Conservation (phyloP, 768 basidiomycete genomes). For the Pluteus cervinus region DNA sequence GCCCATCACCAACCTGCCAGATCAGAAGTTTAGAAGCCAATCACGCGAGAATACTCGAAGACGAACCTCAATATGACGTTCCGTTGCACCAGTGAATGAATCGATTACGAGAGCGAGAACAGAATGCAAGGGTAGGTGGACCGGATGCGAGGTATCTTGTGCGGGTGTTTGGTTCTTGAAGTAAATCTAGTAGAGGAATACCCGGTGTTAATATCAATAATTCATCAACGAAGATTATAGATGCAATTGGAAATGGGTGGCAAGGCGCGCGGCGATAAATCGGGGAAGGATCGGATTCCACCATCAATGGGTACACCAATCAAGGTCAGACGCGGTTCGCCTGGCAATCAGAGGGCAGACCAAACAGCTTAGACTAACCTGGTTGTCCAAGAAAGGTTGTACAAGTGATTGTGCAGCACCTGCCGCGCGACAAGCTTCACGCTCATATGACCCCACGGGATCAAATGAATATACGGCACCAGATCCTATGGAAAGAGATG, state of each 20-base stretch:
- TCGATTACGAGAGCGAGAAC: slow-evolving; percentile 89
- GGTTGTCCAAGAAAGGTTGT: slow-evolving; percentile 98
- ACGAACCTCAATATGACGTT: slow-evolving; percentile 92
- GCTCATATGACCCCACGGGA: slow-evolving; percentile 97
- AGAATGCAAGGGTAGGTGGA: slow-evolving; percentile 72
- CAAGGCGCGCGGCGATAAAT: slow-evolving; percentile 33
- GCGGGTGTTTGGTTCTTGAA: slow-evolving; percentile 91
- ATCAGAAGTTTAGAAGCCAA: neutral
- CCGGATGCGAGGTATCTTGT: slow-evolving; percentile 67
- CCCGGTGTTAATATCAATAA: slow-evolving; percentile 14
- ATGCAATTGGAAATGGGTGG: slow-evolving; percentile 9
- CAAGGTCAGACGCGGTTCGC: slow-evolving; percentile 16
- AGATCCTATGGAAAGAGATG: slow-evolving; percentile 58
- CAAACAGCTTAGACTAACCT: slow-evolving; percentile 51
- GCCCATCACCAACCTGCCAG: slow-evolving; percentile 83
- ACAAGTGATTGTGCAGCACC: slow-evolving; percentile 93
- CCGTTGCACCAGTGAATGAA: slow-evolving; percentile 95
- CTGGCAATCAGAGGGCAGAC: slow-evolving; percentile 10
- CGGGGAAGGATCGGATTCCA: slow-evolving; percentile 39
- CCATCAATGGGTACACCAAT: slow-evolving; percentile 10
- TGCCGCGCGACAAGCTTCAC: slow-evolving; percentile 93
- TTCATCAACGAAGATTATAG: slow-evolving; percentile 8
- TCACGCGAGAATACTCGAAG: slow-evolving; percentile 5
- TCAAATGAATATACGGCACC: slow-evolving; percentile 99
- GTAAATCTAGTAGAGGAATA: slow-evolving; percentile 70